Conservation (phyloP, 2,329 filamentous ascomycete species). For the Balansia obtecta region DNA sequence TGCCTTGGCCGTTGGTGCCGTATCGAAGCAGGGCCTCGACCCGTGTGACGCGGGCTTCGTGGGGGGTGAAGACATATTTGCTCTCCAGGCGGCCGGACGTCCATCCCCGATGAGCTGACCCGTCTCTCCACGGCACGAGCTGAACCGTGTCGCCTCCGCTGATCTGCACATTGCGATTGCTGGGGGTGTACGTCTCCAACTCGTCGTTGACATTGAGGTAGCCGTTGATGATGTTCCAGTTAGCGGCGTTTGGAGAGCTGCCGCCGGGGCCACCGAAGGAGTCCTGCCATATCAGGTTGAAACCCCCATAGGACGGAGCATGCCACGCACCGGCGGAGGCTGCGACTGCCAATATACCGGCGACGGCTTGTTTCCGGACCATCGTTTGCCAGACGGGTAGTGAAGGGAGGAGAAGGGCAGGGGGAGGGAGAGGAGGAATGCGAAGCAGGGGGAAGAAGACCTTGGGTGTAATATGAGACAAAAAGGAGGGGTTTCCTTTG, state of each 20-base stretch:
- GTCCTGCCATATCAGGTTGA: conserved; percentile 29
- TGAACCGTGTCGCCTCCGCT: conserved; percentile 38
- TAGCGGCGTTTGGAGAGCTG: conserved; percentile 18
- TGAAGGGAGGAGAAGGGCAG: background rate
- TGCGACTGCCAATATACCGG: conserved; percentile 18
- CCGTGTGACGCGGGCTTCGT: conserved; percentile 30
- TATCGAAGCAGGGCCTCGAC: conserved; percentile 35
- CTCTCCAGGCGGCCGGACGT: conserved; percentile 43
- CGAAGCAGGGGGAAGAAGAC: too few relatives aligned
- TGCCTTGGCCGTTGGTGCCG: conserved; percentile 26
- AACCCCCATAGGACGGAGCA: conserved; percentile 27
- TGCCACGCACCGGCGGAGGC: conserved; percentile 23
- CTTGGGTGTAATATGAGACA: background rate
- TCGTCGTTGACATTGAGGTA: conserved; percentile 39
- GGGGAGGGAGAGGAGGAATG: too few relatives aligned
- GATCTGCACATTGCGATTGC: conserved; percentile 34
- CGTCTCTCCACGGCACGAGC: conserved; percentile 32
- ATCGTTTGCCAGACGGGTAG: conserved; percentile 7
- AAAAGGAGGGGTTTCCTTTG: background rate
- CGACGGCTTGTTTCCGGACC: conserved; percentile 11
- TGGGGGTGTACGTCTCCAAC: conserved; percentile 34
- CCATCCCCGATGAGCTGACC: conserved; percentile 28
- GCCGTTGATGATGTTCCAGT: conserved; percentile 29
- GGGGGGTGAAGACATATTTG: conserved; percentile 32
- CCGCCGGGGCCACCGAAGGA: conserved; percentile 27